Conservation (phyloP, 208 protist species). For the Acanthamoeba culbertsoni region DNA sequence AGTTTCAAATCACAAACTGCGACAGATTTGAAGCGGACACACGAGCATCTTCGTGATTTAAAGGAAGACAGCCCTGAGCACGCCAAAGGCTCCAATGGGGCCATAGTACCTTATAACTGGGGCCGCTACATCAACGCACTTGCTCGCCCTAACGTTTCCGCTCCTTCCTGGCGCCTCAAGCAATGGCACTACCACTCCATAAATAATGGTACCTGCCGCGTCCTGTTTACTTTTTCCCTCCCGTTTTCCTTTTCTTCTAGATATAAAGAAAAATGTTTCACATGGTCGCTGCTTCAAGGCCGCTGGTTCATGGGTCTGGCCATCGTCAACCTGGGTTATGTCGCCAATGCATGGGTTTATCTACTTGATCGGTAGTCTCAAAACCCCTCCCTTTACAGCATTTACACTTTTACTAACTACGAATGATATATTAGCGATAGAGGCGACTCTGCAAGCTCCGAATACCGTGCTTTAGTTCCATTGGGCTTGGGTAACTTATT, state of each 20-base stretch:
- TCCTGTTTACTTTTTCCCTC: not conserved
- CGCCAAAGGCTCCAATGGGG: no score
- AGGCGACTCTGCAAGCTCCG: not conserved
- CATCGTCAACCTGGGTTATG: not conserved
- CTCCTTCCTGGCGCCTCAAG: not conserved
- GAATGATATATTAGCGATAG: not conserved
- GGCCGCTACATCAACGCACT: not conserved
- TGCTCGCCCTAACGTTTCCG: not conserved
- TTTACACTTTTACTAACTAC: not conserved
- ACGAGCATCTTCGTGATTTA: no score
- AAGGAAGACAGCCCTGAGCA: not conserved
- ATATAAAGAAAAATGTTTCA: not conserved
- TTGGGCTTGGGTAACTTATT: slow-evolving; percentile 13
- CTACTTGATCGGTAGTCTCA: not conserved
- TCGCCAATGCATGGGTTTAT: slow-evolving; percentile 35
- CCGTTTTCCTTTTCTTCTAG: no score
- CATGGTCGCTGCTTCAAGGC: not conserved
- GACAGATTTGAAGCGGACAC: not conserved
- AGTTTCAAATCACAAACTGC: not conserved
- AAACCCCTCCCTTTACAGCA: not conserved
- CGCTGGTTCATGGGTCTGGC: slow-evolving; percentile 10
- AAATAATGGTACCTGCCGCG: not conserved
- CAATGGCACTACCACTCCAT: slow-evolving; percentile 50
- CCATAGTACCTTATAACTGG: not conserved
- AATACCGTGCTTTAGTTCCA: not conserved